Base-by-base conservation (phyloP, 2,329 filamentous ascomycete species). In the Beauveria scarabaeidicola region DNA sequence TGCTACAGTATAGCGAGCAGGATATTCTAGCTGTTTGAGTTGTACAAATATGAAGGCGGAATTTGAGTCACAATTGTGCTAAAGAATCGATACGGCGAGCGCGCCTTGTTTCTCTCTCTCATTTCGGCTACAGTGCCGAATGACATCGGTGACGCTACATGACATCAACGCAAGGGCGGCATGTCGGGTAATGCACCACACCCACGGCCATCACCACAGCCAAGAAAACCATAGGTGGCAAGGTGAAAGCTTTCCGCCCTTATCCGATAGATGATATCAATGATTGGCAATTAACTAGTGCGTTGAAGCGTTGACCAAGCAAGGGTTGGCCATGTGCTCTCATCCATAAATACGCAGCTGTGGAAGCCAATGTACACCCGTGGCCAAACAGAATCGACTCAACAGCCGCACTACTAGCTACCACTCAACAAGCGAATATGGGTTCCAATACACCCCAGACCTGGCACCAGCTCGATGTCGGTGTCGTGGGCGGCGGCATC, bases 401-500 rank as follows among this genome's bases (percentile, higher is more conserved):
- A 44, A 46, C 10, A 10, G 32, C 9, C 36, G 7, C 3, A 36
- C 11, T 25, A 23, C n/a, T 32, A 43, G 10, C 9, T 13, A 36
- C 9, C 29, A 47, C 29, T 15, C 29, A 10, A 21, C 15, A 29
- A 8, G 10, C 51, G 32, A 64, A 21, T 9, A 72, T 71, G 69
- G 65, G 65, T 23, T 70, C 67, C 47, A 62, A 62, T 15, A 60
- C 50, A 43, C 50, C 61, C 54, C 15, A 59, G 1, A 68, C 71
- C 53, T 83, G 80, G 80, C 72, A 72, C 50, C 69, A 66, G 7
- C 74, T 83, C 23, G 74, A 65, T 32, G 72, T 78, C 23, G 74
- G 70, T 19, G 73, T 80, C 29, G 62, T 80, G 4, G 78, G 78
- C 41, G 77, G 76, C 15, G 78, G 78, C 44, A 78, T 80, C 44